These are phyloP conservation scores for Austroboletus eburneus DNA, from an alignment of 768 basidiomycete genomes.

Conservation along the genomic window DNA sequence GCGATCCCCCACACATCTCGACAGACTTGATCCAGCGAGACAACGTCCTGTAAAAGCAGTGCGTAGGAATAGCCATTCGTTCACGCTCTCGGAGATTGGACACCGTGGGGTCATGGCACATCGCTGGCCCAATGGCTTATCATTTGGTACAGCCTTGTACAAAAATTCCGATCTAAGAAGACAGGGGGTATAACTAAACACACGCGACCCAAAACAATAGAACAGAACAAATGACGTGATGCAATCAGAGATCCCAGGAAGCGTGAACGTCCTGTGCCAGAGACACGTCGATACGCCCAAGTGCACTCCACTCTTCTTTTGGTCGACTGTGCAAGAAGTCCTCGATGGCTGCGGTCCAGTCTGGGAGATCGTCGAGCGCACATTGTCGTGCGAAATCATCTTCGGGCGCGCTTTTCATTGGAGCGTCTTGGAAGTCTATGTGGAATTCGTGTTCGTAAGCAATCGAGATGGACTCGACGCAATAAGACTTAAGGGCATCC, in stretches of 20 bases:
- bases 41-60: too few relatives aligned
- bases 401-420: constrained; percentile 1
- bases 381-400: constrained; percentile 29
- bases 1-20: too few relatives aligned
- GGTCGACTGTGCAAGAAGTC: constrained; percentile 15
- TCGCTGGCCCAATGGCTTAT: too few relatives aligned
- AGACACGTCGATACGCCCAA: constrained; percentile 16
- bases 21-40: too few relatives aligned
- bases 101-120: too few relatives aligned
- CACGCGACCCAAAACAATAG: too few relatives aligned
- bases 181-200: not conserved
- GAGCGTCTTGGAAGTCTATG: not conserved
- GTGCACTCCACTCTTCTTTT: constrained; percentile 13
- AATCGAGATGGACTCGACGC: constrained; percentile 21
- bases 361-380: constrained; percentile 29
- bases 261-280: constrained; percentile 15
- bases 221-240: too few relatives aligned
- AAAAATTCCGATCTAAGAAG: not conserved
- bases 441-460: constrained; percentile 14
- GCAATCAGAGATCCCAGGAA: constrained; percentile 21
- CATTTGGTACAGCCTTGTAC: too few relatives aligned
- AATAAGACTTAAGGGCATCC: constrained; percentile 13
- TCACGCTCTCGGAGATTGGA: too few relatives aligned
- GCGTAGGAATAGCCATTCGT: too few relatives aligned
- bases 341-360: constrained; percentile 23